phyloP scores from a whole-genome alignment of 164 flowering plant species.

The Taxillus chinensis region DNA sequence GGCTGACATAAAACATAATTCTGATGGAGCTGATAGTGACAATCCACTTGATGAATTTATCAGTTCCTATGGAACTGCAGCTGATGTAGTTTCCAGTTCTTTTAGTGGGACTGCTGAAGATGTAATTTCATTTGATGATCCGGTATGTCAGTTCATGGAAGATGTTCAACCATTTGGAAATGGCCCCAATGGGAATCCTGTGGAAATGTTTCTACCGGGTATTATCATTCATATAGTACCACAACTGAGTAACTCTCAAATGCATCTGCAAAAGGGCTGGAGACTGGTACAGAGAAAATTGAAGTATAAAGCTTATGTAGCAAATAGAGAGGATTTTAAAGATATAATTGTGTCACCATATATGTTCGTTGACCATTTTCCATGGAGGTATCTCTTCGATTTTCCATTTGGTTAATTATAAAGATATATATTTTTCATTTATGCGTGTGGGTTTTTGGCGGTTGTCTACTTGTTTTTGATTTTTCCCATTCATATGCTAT shows the following conservation, averaged over 20 bases:
- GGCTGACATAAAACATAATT: conserved; percentile 1
- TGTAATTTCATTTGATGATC: conserved; percentile 20
- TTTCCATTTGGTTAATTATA: neutral
- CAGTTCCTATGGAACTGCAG: no score
- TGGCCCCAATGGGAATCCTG: conserved; percentile 22
- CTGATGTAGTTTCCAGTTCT: conserved; percentile 12
- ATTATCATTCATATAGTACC: conserved; percentile 58
- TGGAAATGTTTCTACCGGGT: conserved; percentile 69
- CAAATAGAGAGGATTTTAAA: conserved; percentile 51
- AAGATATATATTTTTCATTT: no score
- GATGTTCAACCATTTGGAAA: conserved; percentile 29
- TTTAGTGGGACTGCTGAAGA: conserved; percentile 11
- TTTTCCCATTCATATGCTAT: no score
- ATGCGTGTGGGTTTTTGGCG: no score
- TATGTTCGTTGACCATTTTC: conserved; percentile 91
- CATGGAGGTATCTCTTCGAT: conserved; percentile 56
- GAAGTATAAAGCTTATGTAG: conserved; percentile 45
- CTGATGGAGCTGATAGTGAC: conserved; percentile 9
- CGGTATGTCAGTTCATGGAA: conserved; percentile 40
- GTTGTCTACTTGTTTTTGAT: no score
- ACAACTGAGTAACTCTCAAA: conserved; percentile 14
- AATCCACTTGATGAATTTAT: conserved; percentile 8
- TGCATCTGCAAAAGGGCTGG: conserved; percentile 39
- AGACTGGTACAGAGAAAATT: conserved; percentile 14
- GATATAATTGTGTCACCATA: conserved; percentile 58